phyloP scores from a whole-genome alignment of 176 grass and related monocot genomes.

The Carex cristatella region DNA sequence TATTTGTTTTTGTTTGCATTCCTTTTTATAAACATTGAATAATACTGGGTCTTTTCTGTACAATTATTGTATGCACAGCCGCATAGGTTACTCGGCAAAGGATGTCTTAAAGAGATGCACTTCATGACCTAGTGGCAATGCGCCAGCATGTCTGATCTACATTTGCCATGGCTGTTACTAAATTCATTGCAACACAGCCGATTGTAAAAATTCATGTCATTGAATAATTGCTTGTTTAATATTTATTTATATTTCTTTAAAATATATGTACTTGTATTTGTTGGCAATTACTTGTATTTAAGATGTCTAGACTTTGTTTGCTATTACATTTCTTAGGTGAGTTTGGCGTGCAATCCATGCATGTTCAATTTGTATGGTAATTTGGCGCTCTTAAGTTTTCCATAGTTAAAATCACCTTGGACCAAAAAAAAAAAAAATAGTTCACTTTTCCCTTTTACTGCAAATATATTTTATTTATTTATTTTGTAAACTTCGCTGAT shows the following conservation, averaged over 20 bases:
- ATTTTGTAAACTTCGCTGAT: neutral
- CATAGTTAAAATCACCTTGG: neutral
- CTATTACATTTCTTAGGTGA: neutral
- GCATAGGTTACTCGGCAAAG: constrained; percentile 52
- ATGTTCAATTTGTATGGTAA: neutral
- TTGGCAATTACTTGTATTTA: neutral
- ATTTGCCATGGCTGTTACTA: constrained; percentile 35
- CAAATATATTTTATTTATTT: neutral
- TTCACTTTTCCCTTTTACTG: neutral
- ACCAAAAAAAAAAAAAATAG: neutral
- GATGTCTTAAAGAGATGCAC: constrained; percentile 66
- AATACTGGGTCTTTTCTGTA: neutral
- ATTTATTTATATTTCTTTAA: neutral
- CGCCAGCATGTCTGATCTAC: constrained; percentile 55
- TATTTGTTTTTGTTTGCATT: neutral
- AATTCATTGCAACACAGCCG: constrained; percentile 30
- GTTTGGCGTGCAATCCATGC: neutral
- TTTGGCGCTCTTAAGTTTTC: neutral
- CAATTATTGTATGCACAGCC: constrained; percentile 29
- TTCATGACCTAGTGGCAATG: constrained; percentile 48
- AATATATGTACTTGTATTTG: neutral
- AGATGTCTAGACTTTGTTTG: neutral
- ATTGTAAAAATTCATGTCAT: constrained; percentile 30
- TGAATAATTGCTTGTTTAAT: neutral
- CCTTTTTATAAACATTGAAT: neutral